A percentile compares a stretch with the other conserved stretches of the same genome.
These are phyloP conservation scores for Neurospora sp. DNA, from an alignment of 495 filamentous ascomycete genomes.

Conservation along the genomic window DNA sequence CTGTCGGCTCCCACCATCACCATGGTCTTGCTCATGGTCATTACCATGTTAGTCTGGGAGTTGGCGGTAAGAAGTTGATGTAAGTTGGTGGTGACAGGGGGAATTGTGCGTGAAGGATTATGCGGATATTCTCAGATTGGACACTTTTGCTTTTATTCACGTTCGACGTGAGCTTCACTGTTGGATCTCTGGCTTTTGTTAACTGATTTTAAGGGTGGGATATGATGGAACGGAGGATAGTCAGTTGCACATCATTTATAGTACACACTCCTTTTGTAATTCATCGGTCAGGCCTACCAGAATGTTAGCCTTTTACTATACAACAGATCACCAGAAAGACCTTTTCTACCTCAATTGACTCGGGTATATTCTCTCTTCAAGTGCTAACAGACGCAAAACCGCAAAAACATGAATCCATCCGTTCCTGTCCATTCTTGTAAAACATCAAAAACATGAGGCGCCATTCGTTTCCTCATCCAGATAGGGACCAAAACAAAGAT, in stretches of 20 bases:
- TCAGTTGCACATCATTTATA: not conserved
- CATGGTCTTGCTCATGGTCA: not conserved
- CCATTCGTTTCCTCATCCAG: not conserved
- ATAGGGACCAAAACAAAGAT: not conserved
- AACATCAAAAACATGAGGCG: not conserved
- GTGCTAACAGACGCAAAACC: not conserved
- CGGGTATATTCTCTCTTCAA: not conserved
- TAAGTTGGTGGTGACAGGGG: not conserved
- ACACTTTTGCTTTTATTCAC: not conserved
- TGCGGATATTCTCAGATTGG: not conserved
- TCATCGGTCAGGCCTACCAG: not conserved
- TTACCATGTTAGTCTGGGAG: not conserved
- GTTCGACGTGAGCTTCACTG: not conserved
- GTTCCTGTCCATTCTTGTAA: not conserved
- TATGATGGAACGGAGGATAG: not conserved
- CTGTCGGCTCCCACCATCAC: not conserved
- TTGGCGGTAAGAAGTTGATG: not conserved
- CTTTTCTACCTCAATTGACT: not conserved
- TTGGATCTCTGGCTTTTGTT: not conserved
- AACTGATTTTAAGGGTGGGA: not conserved
- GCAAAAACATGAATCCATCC: not conserved
- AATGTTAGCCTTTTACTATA: not conserved
- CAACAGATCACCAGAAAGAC: not conserved
- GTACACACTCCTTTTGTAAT: not conserved
- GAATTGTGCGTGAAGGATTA: not conserved